phyloP scores from a whole-genome alignment of 2,329 filamentous ascomycete species.

The Pseudofabraea citricarpa region DNA sequence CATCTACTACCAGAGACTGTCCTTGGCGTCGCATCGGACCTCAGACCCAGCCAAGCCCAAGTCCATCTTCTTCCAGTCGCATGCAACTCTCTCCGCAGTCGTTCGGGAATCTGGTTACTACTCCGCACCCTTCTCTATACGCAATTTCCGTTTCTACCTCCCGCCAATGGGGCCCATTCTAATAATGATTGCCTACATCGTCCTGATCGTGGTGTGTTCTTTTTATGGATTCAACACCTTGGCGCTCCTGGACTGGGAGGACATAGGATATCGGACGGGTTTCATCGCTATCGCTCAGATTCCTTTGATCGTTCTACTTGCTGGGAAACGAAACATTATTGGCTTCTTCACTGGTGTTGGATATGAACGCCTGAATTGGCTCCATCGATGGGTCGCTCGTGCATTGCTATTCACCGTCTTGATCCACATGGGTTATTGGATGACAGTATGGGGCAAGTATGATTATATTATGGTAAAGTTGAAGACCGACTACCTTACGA shows the following conservation, averaged over 20 bases:
- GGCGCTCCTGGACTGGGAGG: slow-evolving; percentile 46
- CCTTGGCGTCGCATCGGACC: slow-evolving; percentile 31
- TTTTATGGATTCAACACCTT: slow-evolving; percentile 49
- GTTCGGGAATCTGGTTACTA: slow-evolving; percentile 47
- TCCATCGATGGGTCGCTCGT: slow-evolving; percentile 56
- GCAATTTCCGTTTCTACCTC: slow-evolving; percentile 28
- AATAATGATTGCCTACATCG: slow-evolving; percentile 39
- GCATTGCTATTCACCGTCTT: slow-evolving; percentile 46
- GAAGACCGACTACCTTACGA: slow-evolving; percentile 40
- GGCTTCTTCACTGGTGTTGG: slow-evolving; percentile 60
- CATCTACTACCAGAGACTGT: slow-evolving; percentile 46
- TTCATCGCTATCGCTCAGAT: slow-evolving; percentile 64
- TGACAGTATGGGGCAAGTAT: slow-evolving; percentile 45
- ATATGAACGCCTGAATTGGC: slow-evolving; percentile 61
- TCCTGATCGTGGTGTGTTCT: slow-evolving; percentile 47
- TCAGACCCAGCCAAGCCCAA: slow-evolving; percentile 48
- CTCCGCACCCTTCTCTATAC: slow-evolving; percentile 30
- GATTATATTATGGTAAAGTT: slow-evolving; percentile 45
- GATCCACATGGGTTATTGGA: slow-evolving; percentile 50
- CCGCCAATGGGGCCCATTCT: slow-evolving; percentile 33
- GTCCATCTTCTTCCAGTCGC: slow-evolving; percentile 37
- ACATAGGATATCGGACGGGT: slow-evolving; percentile 55
- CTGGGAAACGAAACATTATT: slow-evolving; percentile 53
- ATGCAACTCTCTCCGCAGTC: slow-evolving; percentile 50
- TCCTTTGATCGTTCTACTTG: slow-evolving; percentile 59